These are phyloP conservation scores for Allodekkera sacchari DNA, from an alignment of 805 yeast genomes.

Conservation along the genomic window DNA sequence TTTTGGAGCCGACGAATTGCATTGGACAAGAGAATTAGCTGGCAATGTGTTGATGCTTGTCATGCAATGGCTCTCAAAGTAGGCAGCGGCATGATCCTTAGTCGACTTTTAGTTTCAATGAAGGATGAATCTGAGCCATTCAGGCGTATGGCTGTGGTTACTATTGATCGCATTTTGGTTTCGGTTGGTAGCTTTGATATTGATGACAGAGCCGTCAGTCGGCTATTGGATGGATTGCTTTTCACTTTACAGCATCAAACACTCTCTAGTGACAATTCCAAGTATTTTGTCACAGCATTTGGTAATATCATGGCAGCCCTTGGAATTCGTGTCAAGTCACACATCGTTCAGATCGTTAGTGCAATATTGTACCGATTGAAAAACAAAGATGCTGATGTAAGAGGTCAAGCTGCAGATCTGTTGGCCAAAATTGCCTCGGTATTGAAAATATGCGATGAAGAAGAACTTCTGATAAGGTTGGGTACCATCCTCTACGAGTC, in stretches of 20 bases:
- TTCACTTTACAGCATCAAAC: conserved; percentile 78
- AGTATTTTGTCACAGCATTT: conserved; percentile 50
- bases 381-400: conserved; percentile 58
- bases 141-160: conserved; percentile 69
- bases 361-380: conserved; percentile 65
- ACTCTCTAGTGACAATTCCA: conserved; percentile 30
- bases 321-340: conserved; percentile 60
- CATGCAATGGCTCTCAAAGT: conserved; percentile 55
- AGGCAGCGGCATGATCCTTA: conserved; percentile 56
- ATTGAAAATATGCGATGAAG: conserved; percentile 56
- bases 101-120: conserved; percentile 45
- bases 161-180: conserved; percentile 49
- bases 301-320: conserved; percentile 55
- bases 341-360: conserved; percentile 62
- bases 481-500: conserved; percentile 80
- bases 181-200: conserved; percentile 50
- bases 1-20: conserved; percentile 87
- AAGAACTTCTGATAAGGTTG: conserved; percentile 53
- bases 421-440: conserved; percentile 59
- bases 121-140: conserved; percentile 81
- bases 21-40: conserved; percentile 47
- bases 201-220: conserved; percentile 48
- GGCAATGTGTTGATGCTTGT: conserved; percentile 66
- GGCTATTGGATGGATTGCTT: conserved; percentile 71
- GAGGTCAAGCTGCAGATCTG: conserved; percentile 81